Percentiles rank a stretch among this genome's conserved stretches.
phyloP scores from a whole-genome alignment of 192 early-diverging fungal genomes.

The Umbelopsis sp. region DNA sequence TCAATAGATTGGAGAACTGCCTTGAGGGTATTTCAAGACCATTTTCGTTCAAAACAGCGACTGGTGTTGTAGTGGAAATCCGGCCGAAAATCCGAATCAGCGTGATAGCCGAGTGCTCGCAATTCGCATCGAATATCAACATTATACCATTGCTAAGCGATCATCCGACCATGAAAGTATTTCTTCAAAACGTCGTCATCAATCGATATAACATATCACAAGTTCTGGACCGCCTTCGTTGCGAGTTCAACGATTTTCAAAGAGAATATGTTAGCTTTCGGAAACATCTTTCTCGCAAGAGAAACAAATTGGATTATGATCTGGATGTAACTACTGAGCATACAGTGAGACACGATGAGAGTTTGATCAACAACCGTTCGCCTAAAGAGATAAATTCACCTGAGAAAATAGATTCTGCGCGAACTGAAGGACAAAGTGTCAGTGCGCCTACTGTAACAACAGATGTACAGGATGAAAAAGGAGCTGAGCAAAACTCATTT shows the following conservation, averaged over 20 bases:
- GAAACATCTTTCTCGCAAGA: constrained; percentile 39
- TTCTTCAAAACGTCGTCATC: constrained; percentile 54
- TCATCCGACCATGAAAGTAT: constrained; percentile 58
- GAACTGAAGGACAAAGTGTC: not conserved
- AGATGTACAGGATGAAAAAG: not conserved
- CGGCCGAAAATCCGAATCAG: constrained; percentile 47
- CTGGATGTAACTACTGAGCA: constrained; percentile 37
- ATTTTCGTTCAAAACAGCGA: constrained; percentile 37
- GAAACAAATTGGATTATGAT: constrained; percentile 43
- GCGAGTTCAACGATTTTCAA: constrained; percentile 49
- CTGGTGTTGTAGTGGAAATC: constrained; percentile 17
- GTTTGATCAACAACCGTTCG: not conserved
- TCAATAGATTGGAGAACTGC: constrained; percentile 36
- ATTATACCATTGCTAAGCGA: constrained; percentile 51
- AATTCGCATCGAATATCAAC: constrained; percentile 59
- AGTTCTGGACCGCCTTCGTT: constrained; percentile 42
- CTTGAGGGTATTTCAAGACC: constrained; percentile 39
- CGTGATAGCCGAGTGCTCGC: constrained; percentile 61
- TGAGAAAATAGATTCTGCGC: not conserved
- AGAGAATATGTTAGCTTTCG: constrained; percentile 44
- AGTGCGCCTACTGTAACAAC: not conserved
- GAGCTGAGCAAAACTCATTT: not conserved
- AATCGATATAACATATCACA: constrained; percentile 39
- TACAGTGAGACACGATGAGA: not conserved
- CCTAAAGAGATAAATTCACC: not conserved